phyloP scores from a whole-genome alignment of 1,284 basidiomycete genomes.

The Cryptococcus neoformans region DNA sequence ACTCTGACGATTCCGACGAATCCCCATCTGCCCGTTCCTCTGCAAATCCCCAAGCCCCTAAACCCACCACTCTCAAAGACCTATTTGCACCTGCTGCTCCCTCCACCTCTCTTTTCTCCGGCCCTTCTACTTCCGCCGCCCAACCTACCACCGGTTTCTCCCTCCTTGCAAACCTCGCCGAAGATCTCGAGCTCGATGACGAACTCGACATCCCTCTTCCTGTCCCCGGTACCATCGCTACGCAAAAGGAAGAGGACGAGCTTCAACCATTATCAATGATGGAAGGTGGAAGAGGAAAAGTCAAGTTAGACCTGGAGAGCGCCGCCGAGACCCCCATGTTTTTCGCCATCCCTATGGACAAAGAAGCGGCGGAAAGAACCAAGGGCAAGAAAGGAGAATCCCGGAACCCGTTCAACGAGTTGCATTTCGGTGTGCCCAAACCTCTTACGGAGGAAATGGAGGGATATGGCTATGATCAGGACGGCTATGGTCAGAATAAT shows the following conservation, averaged over 20 bases:
- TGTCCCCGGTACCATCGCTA: slow-evolving; percentile 8
- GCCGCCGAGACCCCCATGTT: slow-evolving; percentile 38
- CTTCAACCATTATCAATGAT: slow-evolving; percentile 19
- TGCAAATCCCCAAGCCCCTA: background rate
- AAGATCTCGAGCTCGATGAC: slow-evolving; percentile 46
- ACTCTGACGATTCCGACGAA: slow-evolving; percentile 12
- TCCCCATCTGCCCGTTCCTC: slow-evolving; percentile 4
- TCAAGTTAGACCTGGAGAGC: slow-evolving; percentile 28
- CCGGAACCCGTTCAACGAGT: slow-evolving; percentile 10
- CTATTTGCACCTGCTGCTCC: slow-evolving; percentile 5
- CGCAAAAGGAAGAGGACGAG: slow-evolving; percentile 6
- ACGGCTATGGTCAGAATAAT: background rate
- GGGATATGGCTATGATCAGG: too few species aligned
- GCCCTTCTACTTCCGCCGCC: slow-evolving; percentile 2
- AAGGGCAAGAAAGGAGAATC: slow-evolving; percentile 20
- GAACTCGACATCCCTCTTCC: slow-evolving; percentile 39
- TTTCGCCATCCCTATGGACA: slow-evolving; percentile 27
- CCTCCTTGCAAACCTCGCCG: slow-evolving; percentile 33
- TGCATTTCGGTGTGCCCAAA: slow-evolving; percentile 5
- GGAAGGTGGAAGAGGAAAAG: slow-evolving; percentile 15
- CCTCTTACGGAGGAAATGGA: background rate
- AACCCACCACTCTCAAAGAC: slow-evolving; percentile 1
- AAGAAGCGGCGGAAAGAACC: slow-evolving; percentile 4
- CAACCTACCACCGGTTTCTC: slow-evolving; percentile 27
- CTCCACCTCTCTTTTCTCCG: slow-evolving; percentile 1